Percentiles rank a stretch among this genome's conserved stretches.
Conservation (phyloP, 108 stramenopile species). For the Fragilariopsis cylindrus region DNA sequence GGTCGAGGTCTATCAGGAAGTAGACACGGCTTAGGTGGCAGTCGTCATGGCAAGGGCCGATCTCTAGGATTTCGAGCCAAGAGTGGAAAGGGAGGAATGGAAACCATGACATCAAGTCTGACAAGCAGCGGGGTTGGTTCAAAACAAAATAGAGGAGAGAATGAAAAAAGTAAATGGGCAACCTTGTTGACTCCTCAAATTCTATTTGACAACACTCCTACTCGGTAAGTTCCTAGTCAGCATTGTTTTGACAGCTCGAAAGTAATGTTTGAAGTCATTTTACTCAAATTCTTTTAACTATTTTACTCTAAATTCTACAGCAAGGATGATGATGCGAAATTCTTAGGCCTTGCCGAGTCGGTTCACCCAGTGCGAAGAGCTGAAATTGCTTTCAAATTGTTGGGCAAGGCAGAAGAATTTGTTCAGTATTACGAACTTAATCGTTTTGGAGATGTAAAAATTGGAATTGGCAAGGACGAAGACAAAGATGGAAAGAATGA, state of each 20-base stretch:
- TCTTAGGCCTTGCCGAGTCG: slow-evolving; percentile 77
- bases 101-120: slow-evolving; percentile 21
- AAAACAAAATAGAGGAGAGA: slow-evolving; percentile 13
- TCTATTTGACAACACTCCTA: slow-evolving; percentile 58
- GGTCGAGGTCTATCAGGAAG: slow-evolving; percentile 62
- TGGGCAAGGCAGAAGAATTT: slow-evolving; percentile 83
- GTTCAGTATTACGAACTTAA: slow-evolving; percentile 89
- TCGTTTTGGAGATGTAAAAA: slow-evolving; percentile 88
- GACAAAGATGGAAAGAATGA: slow-evolving; percentile 56
- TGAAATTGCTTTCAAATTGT: slow-evolving; percentile 79
- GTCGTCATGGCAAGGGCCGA: slow-evolving; percentile 60
- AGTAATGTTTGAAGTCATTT: not conserved
- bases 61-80: slow-evolving; percentile 79
- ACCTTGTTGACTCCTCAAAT: slow-evolving; percentile 69
- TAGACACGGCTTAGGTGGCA: slow-evolving; percentile 45
- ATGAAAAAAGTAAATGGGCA: slow-evolving; percentile 58
- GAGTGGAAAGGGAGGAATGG: slow-evolving; percentile 35
- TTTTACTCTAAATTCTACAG: slow-evolving; percentile 15
- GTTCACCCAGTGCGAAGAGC: slow-evolving; percentile 90
- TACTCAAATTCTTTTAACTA: slow-evolving; percentile 1
- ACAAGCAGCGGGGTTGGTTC: not conserved
- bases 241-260: not conserved
- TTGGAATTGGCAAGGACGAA: slow-evolving; percentile 52
- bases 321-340: slow-evolving; percentile 75
- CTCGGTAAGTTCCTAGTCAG: slow-evolving; percentile 46